phyloP scores from a whole-genome alignment of 1,139 yeast genomes.

The Ogataea hybrid region DNA sequence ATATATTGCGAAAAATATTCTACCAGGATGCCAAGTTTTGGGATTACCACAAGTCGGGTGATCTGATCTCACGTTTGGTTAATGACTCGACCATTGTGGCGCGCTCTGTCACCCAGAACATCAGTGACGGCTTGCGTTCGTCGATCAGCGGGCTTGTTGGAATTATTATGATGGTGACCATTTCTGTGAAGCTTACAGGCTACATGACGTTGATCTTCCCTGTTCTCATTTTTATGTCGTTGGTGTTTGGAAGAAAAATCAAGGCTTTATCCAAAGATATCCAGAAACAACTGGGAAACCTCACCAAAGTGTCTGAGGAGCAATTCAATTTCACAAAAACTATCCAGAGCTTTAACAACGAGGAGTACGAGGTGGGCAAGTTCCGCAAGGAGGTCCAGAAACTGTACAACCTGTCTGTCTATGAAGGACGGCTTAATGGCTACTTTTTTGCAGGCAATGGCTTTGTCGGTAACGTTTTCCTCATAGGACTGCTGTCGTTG shows the following conservation, averaged over 20 bases:
- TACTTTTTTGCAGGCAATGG: slow-evolving; percentile 51
- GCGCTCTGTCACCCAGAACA: slow-evolving; percentile 51
- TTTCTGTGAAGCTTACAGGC: slow-evolving; percentile 53
- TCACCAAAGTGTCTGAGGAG: slow-evolving; percentile 60
- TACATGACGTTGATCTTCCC: slow-evolving; percentile 58
- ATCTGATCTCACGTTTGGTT: slow-evolving; percentile 52
- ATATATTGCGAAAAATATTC: slow-evolving; percentile 48
- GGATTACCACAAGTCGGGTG: slow-evolving; percentile 59
- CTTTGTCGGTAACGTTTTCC: slow-evolving; percentile 49
- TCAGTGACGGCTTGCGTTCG: slow-evolving; percentile 55
- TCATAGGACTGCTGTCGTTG: slow-evolving; percentile 47
- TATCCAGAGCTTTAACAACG: slow-evolving; percentile 56
- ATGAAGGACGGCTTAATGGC: slow-evolving; percentile 52
- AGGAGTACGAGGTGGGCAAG: slow-evolving; percentile 35
- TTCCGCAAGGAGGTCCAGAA: slow-evolving; percentile 45
- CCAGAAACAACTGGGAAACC: slow-evolving; percentile 52
- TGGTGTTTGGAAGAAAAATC: slow-evolving; percentile 52
- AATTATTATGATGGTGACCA: slow-evolving; percentile 54
- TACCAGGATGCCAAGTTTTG: slow-evolving; percentile 56
- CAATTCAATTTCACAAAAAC: slow-evolving; percentile 55
- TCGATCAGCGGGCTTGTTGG: slow-evolving; percentile 55
- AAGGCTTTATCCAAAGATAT: slow-evolving; percentile 48
- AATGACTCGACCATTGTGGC: slow-evolving; percentile 56
- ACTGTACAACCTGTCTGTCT: slow-evolving; percentile 44
- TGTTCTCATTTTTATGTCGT: slow-evolving; percentile 48